Percentiles rank a stretch among this genome's conserved stretches.
Evolutionary conservation across 2,329 filamentous ascomycete genomes (phyloP).

Genomic region (Pleomassaria siparia): DNA sequence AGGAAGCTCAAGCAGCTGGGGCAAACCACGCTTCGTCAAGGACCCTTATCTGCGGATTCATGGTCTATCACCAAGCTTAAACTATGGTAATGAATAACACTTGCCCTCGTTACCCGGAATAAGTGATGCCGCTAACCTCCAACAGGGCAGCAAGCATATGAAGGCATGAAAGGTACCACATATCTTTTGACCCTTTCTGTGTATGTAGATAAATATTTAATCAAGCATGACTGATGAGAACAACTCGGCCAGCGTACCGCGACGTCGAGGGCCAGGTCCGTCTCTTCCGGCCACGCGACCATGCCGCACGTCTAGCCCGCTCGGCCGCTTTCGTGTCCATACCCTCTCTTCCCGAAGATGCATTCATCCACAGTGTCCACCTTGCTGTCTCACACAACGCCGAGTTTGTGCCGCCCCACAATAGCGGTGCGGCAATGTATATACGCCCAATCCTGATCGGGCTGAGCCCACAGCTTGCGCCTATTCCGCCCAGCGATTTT

Average conservation of each 20-base stretch:
- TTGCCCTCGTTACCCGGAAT: too few relatives aligned
- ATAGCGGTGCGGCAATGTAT: constrained; percentile 34
- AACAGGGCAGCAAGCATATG: constrained; percentile 24
- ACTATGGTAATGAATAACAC: too few relatives aligned
- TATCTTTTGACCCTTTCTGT: too few relatives aligned
- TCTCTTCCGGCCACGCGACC: constrained; percentile 34
- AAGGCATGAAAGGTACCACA: constrained; percentile 24
- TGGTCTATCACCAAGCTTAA: constrained; percentile 21
- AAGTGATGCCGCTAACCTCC: too few relatives aligned
- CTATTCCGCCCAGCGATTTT: constrained; percentile 26
- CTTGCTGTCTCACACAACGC: constrained; percentile 29
- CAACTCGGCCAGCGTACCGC: constrained; percentile 20
- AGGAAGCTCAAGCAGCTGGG: constrained; percentile 15
- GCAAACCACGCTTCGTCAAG: constrained; percentile 14
- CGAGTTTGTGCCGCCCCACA: constrained; percentile 28
- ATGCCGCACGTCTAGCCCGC: constrained; percentile 31
- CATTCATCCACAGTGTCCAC: constrained; percentile 29
- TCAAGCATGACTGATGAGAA: neutral
- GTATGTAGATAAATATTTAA: neutral
- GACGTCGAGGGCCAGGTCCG: constrained; percentile 23
- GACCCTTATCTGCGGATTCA: constrained; percentile 20
- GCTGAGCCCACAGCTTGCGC: constrained; percentile 22
- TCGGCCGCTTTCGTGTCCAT: constrained; percentile 34
- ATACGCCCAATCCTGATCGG: constrained; percentile 40
- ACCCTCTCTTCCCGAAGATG: constrained; percentile 29